Percentiles rank a stretch among this genome's conserved stretches.
phyloP scores from a whole-genome alignment of 768 basidiomycete genomes.

The Mycena olivaceomarginata region DNA sequence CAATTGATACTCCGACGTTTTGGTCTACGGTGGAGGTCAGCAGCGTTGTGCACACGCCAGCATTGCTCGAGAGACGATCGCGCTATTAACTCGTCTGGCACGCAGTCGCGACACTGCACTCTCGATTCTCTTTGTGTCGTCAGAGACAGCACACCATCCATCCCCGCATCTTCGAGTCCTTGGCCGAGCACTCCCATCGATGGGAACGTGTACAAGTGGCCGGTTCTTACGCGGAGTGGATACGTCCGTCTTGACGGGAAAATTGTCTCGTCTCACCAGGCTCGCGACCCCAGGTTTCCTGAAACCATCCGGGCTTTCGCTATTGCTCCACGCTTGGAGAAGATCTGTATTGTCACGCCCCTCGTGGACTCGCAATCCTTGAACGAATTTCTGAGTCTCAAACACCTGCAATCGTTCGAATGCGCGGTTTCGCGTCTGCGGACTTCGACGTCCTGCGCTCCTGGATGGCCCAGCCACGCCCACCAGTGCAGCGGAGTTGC shows the following conservation, averaged over 20 bases:
- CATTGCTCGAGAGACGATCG: slow-evolving; percentile 15
- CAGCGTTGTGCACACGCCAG: background rate
- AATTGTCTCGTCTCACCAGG: background rate
- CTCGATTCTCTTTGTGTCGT: background rate
- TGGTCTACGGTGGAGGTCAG: slow-evolving; percentile 11
- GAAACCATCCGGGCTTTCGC: background rate
- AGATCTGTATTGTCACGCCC: background rate
- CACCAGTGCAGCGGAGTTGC: slow-evolving; percentile 7
- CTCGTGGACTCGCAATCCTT: slow-evolving; percentile 13
- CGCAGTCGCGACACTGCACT: slow-evolving; percentile 15
- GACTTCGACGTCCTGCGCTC: slow-evolving; percentile 6
- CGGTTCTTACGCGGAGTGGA: slow-evolving; percentile 13
- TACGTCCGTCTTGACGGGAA: slow-evolving; percentile 20
- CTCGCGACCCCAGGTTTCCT: background rate
- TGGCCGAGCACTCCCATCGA: slow-evolving; percentile 23
- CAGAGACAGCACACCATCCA: background rate
- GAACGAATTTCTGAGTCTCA: background rate
- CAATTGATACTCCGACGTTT: slow-evolving; percentile 6
- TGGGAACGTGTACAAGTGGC: slow-evolving; percentile 10
- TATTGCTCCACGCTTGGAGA: slow-evolving; percentile 17
- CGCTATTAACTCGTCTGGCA: slow-evolving; percentile 20
- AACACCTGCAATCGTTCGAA: slow-evolving; percentile 11
- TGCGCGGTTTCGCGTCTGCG: background rate
- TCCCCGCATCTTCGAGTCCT: background rate
- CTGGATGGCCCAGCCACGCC: slow-evolving; percentile 13